These are phyloP conservation scores for Wickerhamiella parazyma DNA, from an alignment of 805 yeast species.

Conservation along the genomic window DNA sequence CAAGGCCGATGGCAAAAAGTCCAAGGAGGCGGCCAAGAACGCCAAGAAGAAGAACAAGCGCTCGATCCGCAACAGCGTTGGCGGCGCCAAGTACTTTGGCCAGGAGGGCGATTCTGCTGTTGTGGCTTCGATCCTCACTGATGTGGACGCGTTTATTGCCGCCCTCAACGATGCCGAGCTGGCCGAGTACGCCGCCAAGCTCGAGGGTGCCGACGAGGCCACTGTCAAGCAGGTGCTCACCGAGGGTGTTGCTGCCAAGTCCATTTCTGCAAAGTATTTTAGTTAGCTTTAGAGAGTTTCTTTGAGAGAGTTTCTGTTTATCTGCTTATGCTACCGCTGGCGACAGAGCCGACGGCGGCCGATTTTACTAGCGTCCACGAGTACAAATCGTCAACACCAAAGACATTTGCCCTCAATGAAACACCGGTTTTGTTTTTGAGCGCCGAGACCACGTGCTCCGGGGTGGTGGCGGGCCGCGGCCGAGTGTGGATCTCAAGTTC, in stretches of 20 bases:
- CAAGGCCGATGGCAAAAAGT: slow-evolving; percentile 54
- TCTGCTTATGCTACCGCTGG: slow-evolving; percentile 3
- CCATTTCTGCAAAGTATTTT: slow-evolving; percentile 22
- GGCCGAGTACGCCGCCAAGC: slow-evolving; percentile 56
- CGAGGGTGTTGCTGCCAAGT: slow-evolving; percentile 15
- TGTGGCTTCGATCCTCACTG: slow-evolving; percentile 33
- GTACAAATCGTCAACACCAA: slow-evolving; percentile 25
- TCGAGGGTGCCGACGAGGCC: slow-evolving; percentile 37
- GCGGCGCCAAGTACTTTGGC: slow-evolving; percentile 77
- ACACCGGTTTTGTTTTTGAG: slow-evolving; percentile 21
- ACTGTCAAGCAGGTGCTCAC: slow-evolving; percentile 33
- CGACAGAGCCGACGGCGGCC: slow-evolving; percentile 12
- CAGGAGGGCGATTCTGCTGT: slow-evolving; percentile 59
- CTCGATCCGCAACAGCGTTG: slow-evolving; percentile 63
- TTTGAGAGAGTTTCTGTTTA: too few species aligned
- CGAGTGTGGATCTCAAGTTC: slow-evolving; percentile 20
- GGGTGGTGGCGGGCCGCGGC: slow-evolving; percentile 6
- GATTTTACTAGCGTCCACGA: slow-evolving; percentile 21
- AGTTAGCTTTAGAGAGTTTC: slow-evolving; percentile 8
- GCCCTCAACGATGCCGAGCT: slow-evolving; percentile 67
- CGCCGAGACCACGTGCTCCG: slow-evolving; percentile 8
- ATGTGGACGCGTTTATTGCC: slow-evolving; percentile 66
- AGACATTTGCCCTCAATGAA: slow-evolving; percentile 24
- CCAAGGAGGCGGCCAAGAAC: slow-evolving; percentile 91
- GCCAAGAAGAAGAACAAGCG: slow-evolving; percentile 98